These are phyloP conservation scores for Backusella tuberculispora DNA, from an alignment of 192 early-diverging fungal species.

Conservation along the genomic window DNA sequence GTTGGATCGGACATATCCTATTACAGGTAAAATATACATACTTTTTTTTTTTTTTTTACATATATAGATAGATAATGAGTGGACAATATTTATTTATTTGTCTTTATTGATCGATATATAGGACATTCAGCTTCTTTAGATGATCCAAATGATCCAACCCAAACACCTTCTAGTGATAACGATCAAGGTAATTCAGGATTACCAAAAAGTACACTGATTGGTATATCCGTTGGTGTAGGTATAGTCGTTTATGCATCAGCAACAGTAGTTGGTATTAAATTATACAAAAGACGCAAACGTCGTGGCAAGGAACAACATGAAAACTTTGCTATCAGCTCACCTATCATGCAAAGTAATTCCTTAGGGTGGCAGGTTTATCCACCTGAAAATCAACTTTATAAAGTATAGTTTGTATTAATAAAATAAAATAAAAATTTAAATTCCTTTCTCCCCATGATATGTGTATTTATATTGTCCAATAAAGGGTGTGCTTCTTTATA, in stretches of 20 bases:
- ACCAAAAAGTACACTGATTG: conserved; percentile 37
- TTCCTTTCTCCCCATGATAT: neutral
- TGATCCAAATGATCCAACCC: neutral
- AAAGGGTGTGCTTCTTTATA: too few species aligned
- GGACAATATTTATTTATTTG: neutral
- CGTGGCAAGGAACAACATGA: conserved; percentile 20
- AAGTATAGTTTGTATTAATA: neutral
- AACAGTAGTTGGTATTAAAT: conserved; percentile 39
- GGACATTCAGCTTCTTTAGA: neutral
- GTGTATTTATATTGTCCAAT: too few species aligned
- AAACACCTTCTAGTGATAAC: neutral
- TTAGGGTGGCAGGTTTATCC: conserved; percentile 31
- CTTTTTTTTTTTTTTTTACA: conserved; percentile 18
- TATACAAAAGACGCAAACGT: conserved; percentile 38
- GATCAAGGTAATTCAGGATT: conserved; percentile 1
- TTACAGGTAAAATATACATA: conserved; percentile 3
- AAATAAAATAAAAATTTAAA: neutral
- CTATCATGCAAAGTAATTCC: conserved; percentile 46
- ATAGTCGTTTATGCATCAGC: conserved; percentile 43
- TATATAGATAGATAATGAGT: neutral
- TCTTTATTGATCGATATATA: neutral
- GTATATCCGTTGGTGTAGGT: conserved; percentile 38
- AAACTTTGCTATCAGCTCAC: conserved; percentile 39
- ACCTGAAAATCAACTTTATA: conserved; percentile 9
- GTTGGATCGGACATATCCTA: conserved; percentile 33